Conservation (phyloP, 768 basidiomycete species). For the Lactarius hatsudake region DNA sequence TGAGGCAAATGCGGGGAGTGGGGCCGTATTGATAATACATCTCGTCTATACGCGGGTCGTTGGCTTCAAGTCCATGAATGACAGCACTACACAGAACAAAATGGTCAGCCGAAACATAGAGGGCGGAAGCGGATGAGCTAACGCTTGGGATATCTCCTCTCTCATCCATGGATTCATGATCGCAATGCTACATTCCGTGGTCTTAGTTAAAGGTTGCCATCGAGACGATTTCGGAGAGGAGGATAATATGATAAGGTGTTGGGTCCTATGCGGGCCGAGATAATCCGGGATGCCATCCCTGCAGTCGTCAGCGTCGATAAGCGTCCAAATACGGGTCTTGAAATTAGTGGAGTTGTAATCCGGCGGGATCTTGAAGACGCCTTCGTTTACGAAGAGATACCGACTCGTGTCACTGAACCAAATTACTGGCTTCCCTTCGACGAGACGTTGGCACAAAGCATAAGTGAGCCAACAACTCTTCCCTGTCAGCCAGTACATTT, state of each 20-base stretch:
- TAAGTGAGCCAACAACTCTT: neutral
- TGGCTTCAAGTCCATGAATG: neutral
- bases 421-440: neutral
- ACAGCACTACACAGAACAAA: neutral
- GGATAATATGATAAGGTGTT: neutral
- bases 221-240: neutral
- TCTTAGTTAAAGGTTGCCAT: neutral
- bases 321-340: neutral
- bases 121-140: neutral
- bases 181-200: neutral
- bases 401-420: neutral
- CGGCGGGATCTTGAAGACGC: neutral
- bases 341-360: rapidly evolving
- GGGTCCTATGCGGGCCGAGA: neutral
- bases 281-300: neutral
- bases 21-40: neutral
- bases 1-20: no score
- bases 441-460: neutral
- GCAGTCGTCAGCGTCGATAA: neutral
- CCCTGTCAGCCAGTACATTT: neutral
- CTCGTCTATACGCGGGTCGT: neutral
- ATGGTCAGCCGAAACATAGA: neutral
- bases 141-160: neutral
- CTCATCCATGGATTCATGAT: neutral
- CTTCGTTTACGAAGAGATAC: neutral